These are phyloP conservation scores for Macrolepiota albuminosa DNA, from an alignment of 768 basidiomycete species.

Conservation along the genomic window DNA sequence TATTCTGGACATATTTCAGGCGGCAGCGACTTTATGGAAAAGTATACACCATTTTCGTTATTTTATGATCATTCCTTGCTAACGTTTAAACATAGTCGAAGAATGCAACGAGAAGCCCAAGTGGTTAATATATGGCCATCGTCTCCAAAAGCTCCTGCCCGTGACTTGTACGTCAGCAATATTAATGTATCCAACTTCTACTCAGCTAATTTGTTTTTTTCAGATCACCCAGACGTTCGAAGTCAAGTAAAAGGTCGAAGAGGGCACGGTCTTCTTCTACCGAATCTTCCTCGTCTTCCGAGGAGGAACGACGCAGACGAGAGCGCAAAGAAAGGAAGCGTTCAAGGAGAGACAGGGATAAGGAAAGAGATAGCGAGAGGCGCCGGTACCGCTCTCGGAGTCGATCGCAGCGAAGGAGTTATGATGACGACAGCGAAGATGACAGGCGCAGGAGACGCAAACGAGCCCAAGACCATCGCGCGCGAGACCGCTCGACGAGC, in stretches of 20 bases:
- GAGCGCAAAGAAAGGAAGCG: slow-evolving; percentile 61
- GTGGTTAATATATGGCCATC: slow-evolving; percentile 73
- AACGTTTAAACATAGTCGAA: slow-evolving; percentile 46
- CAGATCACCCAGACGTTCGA: slow-evolving; percentile 56
- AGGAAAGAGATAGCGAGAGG: slow-evolving; percentile 28
- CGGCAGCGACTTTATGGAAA: slow-evolving; percentile 61
- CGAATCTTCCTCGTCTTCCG: slow-evolving; percentile 46
- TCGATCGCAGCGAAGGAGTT: slow-evolving; percentile 24
- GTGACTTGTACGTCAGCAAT: slow-evolving; percentile 42
- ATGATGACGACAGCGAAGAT: slow-evolving; percentile 34
- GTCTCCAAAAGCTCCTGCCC: slow-evolving; percentile 67
- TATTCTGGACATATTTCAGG: slow-evolving; percentile 27
- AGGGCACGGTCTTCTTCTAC: slow-evolving; percentile 51
- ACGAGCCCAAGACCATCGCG: slow-evolving; percentile 14
- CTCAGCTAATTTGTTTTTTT: neutral
- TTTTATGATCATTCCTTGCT: neutral
- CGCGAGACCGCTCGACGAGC: slow-evolving; percentile 15
- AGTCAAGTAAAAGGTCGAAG: slow-evolving; percentile 55
- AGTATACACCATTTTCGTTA: slow-evolving; percentile 36
- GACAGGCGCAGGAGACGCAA: slow-evolving; percentile 27
- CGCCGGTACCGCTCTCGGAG: slow-evolving; percentile 32
- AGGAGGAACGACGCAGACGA: slow-evolving; percentile 53
- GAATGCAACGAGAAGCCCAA: slow-evolving; percentile 56
- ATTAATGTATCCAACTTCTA: neutral
- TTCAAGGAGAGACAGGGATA: slow-evolving; percentile 43